phyloP scores from a whole-genome alignment of 2,329 filamentous ascomycete genomes.

The Epichloe sylvatica region DNA sequence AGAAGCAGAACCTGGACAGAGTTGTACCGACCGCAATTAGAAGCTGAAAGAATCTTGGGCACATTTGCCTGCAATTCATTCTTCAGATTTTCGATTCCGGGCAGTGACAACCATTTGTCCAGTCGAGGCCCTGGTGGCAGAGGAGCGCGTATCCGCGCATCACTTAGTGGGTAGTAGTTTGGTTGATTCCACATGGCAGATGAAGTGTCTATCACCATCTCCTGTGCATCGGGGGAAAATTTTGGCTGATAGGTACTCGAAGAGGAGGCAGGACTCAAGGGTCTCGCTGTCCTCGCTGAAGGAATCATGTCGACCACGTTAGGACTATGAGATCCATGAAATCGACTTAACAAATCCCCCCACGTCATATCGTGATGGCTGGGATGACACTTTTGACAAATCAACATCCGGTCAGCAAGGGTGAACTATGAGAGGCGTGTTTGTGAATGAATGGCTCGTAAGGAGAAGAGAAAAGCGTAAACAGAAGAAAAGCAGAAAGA shows the following conservation, averaged over 20 bases:
- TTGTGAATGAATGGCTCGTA: too few relatives aligned
- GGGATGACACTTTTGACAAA: constrained; percentile 36
- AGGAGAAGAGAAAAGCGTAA: too few relatives aligned
- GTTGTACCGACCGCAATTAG: constrained; percentile 38
- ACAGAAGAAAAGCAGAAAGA: neutral
- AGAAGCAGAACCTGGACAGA: constrained; percentile 40
- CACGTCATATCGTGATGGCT: constrained; percentile 47
- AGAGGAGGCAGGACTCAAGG: constrained; percentile 34
- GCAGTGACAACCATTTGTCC: constrained; percentile 35
- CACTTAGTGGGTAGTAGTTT: constrained; percentile 27
- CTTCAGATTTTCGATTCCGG: constrained; percentile 36
- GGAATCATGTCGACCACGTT: constrained; percentile 35
- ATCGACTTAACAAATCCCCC: constrained; percentile 43
- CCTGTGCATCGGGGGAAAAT: constrained; percentile 33
- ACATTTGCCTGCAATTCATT: constrained; percentile 38
- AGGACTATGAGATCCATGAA: constrained; percentile 37
- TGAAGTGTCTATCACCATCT: constrained; percentile 40
- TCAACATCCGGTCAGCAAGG: neutral
- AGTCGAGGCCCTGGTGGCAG: constrained; percentile 41
- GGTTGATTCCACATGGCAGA: constrained; percentile 19
- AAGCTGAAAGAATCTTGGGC: constrained; percentile 34
- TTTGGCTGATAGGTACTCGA: constrained; percentile 23
- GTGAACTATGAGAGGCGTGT: constrained; percentile 2
- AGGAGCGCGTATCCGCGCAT: constrained; percentile 40
- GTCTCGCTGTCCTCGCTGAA: constrained; percentile 25